phyloP scores from a whole-genome alignment of 148 eudicot genomes.

The Rhododendron ferrugineum region DNA sequence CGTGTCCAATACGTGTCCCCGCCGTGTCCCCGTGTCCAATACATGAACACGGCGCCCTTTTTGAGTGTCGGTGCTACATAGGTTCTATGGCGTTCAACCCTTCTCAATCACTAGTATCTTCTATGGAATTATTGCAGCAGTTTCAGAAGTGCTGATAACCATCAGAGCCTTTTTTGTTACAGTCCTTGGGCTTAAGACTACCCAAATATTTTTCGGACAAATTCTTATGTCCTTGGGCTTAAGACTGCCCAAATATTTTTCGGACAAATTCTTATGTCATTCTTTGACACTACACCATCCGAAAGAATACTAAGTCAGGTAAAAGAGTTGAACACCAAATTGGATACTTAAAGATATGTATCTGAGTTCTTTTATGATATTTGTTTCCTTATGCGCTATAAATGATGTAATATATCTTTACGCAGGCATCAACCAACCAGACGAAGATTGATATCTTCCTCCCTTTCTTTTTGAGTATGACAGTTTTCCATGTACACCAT shows the following conservation, averaged over 20 bases:
- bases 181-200: conserved; percentile 64
- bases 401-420: neutral
- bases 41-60: too few relatives aligned
- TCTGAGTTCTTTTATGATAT: too few relatives aligned
- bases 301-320: too few relatives aligned
- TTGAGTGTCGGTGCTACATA: too few relatives aligned
- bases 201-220: conserved; percentile 56
- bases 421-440: conserved; percentile 93
- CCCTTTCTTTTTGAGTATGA: conserved; percentile 61
- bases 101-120: conserved; percentile 22
- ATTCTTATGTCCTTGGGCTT: conserved; percentile 80
- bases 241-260: conserved; percentile 74
- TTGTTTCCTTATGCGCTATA: neutral
- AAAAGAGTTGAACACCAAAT: too few relatives aligned
- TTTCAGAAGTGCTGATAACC: too few relatives aligned
- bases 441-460: conserved; percentile 64
- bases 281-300: too few relatives aligned
- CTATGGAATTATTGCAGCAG: too few relatives aligned
- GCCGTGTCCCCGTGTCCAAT: too few relatives aligned
- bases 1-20: too few relatives aligned
- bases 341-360: too few relatives aligned
- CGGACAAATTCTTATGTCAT: conserved; percentile 20
- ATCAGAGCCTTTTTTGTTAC: too few relatives aligned
- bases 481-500: conserved; percentile 55
- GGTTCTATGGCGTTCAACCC: conserved; percentile 50